Evolutionary conservation across 2,329 filamentous ascomycete genomes (phyloP).

Genomic region (Botryotinia globosa): DNA sequence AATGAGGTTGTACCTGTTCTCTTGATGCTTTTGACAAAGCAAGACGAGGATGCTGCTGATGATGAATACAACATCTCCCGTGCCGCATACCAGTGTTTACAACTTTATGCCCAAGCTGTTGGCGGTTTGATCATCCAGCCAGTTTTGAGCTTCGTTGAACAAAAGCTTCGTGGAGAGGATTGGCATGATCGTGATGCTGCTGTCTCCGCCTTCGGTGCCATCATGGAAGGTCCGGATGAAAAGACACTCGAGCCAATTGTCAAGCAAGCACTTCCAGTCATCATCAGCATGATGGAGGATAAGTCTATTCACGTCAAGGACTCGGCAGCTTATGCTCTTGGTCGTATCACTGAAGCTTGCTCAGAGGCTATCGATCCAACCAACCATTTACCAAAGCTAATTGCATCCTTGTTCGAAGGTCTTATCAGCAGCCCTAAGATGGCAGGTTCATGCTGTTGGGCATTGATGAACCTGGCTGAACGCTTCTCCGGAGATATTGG

Average conservation of each 20-base stretch:
- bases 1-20: slow-evolving; percentile 93
- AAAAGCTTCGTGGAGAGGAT: slow-evolving; percentile 83
- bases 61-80: slow-evolving; percentile 97
- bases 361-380: slow-evolving; percentile 86
- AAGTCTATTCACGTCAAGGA: slow-evolving; percentile 86
- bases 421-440: slow-evolving; percentile 92
- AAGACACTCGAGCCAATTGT: slow-evolving; percentile 89
- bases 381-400: slow-evolving; percentile 78
- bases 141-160: slow-evolving; percentile 88
- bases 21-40: slow-evolving; percentile 84
- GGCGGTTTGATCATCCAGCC: slow-evolving; percentile 78
- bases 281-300: slow-evolving; percentile 91
- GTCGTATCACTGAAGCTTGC: slow-evolving; percentile 91
- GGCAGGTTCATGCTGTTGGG: slow-evolving; percentile 98
- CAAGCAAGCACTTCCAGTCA: slow-evolving; percentile 87
- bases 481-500: slow-evolving; percentile 87
- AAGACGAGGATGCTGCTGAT: slow-evolving; percentile 94
- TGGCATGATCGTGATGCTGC: slow-evolving; percentile 95
- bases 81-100: slow-evolving; percentile 92
- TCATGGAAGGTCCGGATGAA: slow-evolving; percentile 97
- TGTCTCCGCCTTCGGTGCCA: slow-evolving; percentile 94
- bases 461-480: slow-evolving; percentile 96
- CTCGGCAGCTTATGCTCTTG: slow-evolving; percentile 92
- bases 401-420: slow-evolving; percentile 84
- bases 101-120: slow-evolving; percentile 92